A percentile compares a stretch with the other conserved stretches of the same genome.
These are phyloP conservation scores for Saussurea involucrata DNA, from an alignment of 129 eudicot genomes.

Conservation along the genomic window DNA sequence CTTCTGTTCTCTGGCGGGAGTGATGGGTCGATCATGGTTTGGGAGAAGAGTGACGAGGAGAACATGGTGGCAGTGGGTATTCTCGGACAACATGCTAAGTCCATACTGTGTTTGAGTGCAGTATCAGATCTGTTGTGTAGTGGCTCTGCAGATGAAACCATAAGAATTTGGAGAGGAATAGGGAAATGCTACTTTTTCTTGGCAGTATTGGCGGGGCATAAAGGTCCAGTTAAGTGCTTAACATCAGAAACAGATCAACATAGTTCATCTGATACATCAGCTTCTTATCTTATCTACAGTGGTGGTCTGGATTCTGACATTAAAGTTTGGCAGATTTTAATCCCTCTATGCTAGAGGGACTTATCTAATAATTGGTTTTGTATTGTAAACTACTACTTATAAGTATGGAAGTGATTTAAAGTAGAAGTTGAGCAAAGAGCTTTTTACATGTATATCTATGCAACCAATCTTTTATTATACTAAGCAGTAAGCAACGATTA, in stretches of 20 bases:
- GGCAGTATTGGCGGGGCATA: constrained; percentile 62
- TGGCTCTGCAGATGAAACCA: constrained; percentile 63
- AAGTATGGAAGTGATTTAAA: not conserved
- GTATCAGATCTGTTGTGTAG: constrained; percentile 52
- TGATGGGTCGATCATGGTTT: constrained; percentile 46
- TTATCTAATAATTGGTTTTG: not conserved
- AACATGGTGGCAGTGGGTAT: constrained; percentile 33
- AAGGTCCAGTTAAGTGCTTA: constrained; percentile 66
- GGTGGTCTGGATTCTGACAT: constrained; percentile 58
- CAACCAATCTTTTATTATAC: not conserved
- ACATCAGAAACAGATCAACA: constrained; percentile 30
- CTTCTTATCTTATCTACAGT: constrained; percentile 51
- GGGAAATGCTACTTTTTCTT: constrained; percentile 44
- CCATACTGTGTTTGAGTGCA: constrained; percentile 54
- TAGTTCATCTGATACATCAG: constrained; percentile 32
- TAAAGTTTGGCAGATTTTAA: constrained; percentile 50
- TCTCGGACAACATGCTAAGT: constrained; percentile 52
- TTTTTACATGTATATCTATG: not conserved
- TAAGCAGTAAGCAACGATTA: not conserved
- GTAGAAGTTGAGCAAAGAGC: not conserved
- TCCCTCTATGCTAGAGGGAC: constrained; percentile 29
- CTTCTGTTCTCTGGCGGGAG: constrained; percentile 59
- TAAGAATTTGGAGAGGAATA: constrained; percentile 57
- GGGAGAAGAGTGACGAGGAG: constrained; percentile 47
- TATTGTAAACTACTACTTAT: constrained; percentile 6